A percentile compares a stretch with the other conserved stretches of the same genome.
Evolutionary conservation across 2,329 filamentous ascomycete genomes (phyloP).

Genomic region (Akanthomyces muscarius): DNA sequence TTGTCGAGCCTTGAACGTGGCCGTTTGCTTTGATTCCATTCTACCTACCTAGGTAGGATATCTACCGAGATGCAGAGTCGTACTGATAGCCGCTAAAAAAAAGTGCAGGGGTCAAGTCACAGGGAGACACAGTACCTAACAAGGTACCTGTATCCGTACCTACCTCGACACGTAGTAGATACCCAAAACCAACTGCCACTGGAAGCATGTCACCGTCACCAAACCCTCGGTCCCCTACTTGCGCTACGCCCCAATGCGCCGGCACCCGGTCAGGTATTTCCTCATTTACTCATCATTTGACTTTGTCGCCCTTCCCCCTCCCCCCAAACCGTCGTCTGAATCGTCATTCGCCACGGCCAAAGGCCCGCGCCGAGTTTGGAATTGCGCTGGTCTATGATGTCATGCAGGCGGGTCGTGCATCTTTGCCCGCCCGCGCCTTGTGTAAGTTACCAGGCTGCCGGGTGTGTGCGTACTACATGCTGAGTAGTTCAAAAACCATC

Average conservation of each 20-base stretch:
- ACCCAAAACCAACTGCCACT: neutral
- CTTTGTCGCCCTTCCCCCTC: neutral
- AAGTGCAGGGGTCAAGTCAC: neutral
- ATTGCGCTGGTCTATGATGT: slow-evolving; percentile 3
- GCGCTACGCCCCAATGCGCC: neutral
- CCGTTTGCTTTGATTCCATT: too few relatives aligned
- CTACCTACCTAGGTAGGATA: too few relatives aligned
- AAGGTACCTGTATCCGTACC: too few relatives aligned
- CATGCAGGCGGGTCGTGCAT: slow-evolving; percentile 13
- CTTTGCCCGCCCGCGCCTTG: neutral
- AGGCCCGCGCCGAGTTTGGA: too few relatives aligned
- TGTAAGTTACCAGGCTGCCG: neutral
- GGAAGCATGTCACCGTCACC: neutral
- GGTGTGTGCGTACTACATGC: too few relatives aligned
- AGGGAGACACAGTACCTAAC: neutral
- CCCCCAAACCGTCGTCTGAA: neutral
- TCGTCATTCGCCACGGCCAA: too few relatives aligned
- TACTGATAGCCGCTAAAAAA: too few relatives aligned
- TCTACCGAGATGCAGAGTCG: too few relatives aligned
- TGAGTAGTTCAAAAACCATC: too few relatives aligned
- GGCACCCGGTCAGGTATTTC: too few relatives aligned
- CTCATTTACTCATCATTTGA: neutral
- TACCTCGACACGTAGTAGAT: too few relatives aligned
- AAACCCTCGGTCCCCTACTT: neutral
- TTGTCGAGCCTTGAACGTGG: too few relatives aligned